Percentiles rank a stretch among this genome's conserved stretches.
phyloP scores from a whole-genome alignment of 2,329 filamentous ascomycete species.

The Paecilomyces sp. region DNA sequence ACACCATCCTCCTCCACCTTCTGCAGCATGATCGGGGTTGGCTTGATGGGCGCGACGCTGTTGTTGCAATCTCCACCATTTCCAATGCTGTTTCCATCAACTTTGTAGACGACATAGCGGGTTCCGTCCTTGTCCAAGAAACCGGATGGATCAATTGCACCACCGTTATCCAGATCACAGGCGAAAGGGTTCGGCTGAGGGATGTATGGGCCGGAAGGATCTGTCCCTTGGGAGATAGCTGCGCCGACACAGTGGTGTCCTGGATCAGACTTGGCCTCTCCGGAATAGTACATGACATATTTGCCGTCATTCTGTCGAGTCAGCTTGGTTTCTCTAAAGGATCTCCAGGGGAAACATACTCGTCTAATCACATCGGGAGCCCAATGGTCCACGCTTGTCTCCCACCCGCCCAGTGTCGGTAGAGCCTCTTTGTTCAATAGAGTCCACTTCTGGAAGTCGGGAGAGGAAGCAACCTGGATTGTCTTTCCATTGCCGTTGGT shows the following conservation, averaged over 20 bases:
- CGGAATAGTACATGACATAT: slow-evolving; percentile 57
- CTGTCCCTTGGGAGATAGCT: slow-evolving; percentile 41
- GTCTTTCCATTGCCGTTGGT: slow-evolving; percentile 46
- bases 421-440: slow-evolving; percentile 48
- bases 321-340: background rate
- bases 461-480: slow-evolving; percentile 49
- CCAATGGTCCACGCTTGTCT: slow-evolving; percentile 49
- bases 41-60: slow-evolving; percentile 29
- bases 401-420: slow-evolving; percentile 48
- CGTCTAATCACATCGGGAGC: slow-evolving; percentile 54
- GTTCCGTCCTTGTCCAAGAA: slow-evolving; percentile 50
- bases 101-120: slow-evolving; percentile 58
- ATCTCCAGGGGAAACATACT: slow-evolving; percentile 15
- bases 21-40: slow-evolving; percentile 36
- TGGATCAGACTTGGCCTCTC: slow-evolving; percentile 32
- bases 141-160: slow-evolving; percentile 57
- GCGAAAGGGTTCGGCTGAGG: slow-evolving; percentile 43
- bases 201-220: slow-evolving; percentile 45
- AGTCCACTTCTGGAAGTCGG: slow-evolving; percentile 43
- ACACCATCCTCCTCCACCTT: slow-evolving; percentile 40
- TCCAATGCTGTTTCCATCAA: slow-evolving; percentile 55
- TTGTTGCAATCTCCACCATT: slow-evolving; percentile 42
- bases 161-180: slow-evolving; percentile 48
- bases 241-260: slow-evolving; percentile 53
- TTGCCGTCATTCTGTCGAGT: slow-evolving; percentile 33